Evolutionary conservation across 2,329 filamentous ascomycete species (phyloP).

Genomic region (Alternaria sp.): DNA sequence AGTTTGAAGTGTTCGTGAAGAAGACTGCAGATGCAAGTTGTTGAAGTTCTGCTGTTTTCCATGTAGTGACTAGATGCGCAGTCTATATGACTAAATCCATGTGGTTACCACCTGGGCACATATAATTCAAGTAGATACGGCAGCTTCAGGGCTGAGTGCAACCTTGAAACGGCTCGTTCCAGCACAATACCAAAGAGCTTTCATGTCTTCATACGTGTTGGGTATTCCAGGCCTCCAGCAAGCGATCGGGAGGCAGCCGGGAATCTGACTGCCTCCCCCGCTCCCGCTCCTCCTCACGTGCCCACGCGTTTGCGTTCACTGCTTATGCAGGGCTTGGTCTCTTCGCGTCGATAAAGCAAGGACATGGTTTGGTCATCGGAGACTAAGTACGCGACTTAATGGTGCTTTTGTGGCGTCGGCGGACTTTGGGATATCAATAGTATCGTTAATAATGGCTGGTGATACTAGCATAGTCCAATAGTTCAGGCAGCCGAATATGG

Average conservation of each 20-base stretch:
- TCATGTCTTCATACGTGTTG: neutral
- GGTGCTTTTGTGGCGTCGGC: neutral
- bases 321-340: neutral
- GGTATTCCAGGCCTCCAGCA: neutral
- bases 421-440: neutral
- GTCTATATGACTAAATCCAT: neutral
- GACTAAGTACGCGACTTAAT: neutral
- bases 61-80: neutral
- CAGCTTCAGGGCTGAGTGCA: neutral
- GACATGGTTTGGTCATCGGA: neutral
- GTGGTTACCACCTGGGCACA: neutral
- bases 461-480: neutral
- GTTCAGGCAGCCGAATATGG: neutral
- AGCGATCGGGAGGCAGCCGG: no score
- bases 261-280: neutral
- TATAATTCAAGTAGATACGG: neutral
- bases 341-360: constrained; percentile 1
- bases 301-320: constrained; percentile 8
- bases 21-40: neutral
- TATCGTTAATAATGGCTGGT: neutral
- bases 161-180: neutral
- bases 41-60: neutral
- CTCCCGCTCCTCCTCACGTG: constrained; percentile 5
- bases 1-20: neutral
- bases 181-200: neutral